Conservation (phyloP, 2,329 filamentous ascomycete genomes). For the Arthroderma uncinatum region DNA sequence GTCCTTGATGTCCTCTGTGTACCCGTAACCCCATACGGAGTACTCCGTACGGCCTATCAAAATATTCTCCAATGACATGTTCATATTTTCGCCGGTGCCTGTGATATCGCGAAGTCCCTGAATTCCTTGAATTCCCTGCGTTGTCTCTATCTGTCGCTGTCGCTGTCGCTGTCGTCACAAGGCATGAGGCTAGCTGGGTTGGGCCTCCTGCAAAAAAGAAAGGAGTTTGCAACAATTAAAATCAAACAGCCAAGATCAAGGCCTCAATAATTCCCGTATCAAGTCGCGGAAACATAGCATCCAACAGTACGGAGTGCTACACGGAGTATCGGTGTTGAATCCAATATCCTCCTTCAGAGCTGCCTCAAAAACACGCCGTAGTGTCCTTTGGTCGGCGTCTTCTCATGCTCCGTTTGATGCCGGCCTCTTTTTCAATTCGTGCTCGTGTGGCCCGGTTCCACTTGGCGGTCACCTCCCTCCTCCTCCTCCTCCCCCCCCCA, state of each 20-base stretch:
- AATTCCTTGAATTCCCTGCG: neutral
- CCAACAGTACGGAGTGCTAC: neutral
- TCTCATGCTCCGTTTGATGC: neutral
- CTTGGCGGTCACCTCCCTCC: neutral
- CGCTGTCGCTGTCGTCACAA: neutral
- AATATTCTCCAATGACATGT: neutral
- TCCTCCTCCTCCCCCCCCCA: neutral
- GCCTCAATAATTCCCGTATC: neutral
- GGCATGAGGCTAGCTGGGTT: neutral
- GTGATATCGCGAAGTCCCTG: neutral
- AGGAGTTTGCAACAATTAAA: neutral
- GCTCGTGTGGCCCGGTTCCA: slow-evolving; percentile 4
- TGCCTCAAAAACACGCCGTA: neutral
- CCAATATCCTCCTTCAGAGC: neutral
- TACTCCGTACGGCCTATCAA: neutral
- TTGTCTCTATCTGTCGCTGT: neutral
- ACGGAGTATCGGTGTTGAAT: neutral
- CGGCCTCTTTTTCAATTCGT: neutral
- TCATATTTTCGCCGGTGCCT: neutral
- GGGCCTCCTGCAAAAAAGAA: neutral
- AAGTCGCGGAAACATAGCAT: neutral
- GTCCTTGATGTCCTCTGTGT: neutral
- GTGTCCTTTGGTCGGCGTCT: neutral
- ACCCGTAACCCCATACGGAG: neutral
- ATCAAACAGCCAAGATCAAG: neutral